phyloP scores from a whole-genome alignment of 495 filamentous ascomycete genomes.

The Penicillium pulvis region DNA sequence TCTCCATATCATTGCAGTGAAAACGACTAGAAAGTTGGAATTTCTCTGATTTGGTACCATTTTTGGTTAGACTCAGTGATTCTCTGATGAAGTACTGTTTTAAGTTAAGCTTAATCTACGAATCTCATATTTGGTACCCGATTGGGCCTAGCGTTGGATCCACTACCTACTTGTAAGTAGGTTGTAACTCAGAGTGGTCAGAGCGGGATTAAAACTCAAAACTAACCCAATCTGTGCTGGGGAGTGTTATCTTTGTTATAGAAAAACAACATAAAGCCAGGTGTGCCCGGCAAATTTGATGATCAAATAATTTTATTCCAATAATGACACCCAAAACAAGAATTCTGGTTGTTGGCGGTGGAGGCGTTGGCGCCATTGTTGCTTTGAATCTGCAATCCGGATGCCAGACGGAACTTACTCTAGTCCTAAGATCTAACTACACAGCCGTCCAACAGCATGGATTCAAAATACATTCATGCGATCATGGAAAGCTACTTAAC shows the following conservation, averaged over 20 bases:
- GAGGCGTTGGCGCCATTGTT: conserved; percentile 54
- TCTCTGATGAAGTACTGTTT: neutral
- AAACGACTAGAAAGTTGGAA: neutral
- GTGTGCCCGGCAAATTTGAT: no score
- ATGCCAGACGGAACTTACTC: conserved; percentile 41
- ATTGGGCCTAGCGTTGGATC: neutral
- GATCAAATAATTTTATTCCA: no score
- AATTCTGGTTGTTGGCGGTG: conserved; percentile 49
- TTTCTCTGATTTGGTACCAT: neutral
- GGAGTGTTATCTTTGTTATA: no score
- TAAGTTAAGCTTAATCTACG: neutral
- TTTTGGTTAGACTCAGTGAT: neutral
- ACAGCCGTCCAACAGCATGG: conserved; percentile 45
- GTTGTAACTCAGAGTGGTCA: no score
- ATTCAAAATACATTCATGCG: conserved; percentile 50
- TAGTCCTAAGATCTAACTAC: conserved; percentile 60
- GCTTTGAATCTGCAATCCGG: conserved; percentile 48
- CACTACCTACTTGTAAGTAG: no score
- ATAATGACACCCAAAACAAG: neutral
- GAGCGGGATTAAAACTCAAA: no score
- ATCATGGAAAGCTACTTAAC: conserved; percentile 28
- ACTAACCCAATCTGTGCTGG: no score
- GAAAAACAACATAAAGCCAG: no score
- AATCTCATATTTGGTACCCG: neutral
- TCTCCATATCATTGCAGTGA: neutral